Conservation (phyloP, 345 rosid genomes). For the Populus nigra region DNA sequence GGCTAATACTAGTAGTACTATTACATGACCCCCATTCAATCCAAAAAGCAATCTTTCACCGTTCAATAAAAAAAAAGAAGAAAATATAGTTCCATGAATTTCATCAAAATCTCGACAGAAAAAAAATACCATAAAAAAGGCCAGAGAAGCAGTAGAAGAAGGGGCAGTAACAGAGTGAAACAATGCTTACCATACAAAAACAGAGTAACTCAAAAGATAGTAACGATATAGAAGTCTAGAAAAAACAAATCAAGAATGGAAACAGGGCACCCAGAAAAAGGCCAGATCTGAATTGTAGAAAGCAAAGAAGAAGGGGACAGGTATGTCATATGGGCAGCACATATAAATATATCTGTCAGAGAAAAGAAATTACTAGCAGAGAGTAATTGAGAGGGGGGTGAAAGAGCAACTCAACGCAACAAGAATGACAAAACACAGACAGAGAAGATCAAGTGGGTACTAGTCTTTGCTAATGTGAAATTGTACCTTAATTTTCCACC, state of each 20-base stretch:
- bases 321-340: neutral
- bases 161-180: neutral
- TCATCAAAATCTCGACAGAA: neutral
- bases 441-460: neutral
- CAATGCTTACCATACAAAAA: neutral
- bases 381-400: neutral
- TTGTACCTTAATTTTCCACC: neutral
- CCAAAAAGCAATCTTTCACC: neutral
- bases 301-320: neutral
- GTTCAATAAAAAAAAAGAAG: neutral
- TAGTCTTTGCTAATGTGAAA: neutral
- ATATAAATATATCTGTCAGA: neutral
- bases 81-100: neutral
- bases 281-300: neutral
- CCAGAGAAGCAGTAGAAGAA: neutral
- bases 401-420: neutral
- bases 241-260: neutral
- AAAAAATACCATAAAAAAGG: neutral
- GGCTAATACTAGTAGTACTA: neutral
- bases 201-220: neutral
- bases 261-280: neutral
- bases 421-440: neutral
- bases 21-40: neutral
- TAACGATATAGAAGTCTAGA: neutral
- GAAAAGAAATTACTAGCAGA: neutral